A percentile compares a stretch with the other conserved stretches of the same genome.
These are phyloP conservation scores for Erysimum cheiranthoides DNA, from an alignment of 345 rosid species.

Conservation along the genomic window DNA sequence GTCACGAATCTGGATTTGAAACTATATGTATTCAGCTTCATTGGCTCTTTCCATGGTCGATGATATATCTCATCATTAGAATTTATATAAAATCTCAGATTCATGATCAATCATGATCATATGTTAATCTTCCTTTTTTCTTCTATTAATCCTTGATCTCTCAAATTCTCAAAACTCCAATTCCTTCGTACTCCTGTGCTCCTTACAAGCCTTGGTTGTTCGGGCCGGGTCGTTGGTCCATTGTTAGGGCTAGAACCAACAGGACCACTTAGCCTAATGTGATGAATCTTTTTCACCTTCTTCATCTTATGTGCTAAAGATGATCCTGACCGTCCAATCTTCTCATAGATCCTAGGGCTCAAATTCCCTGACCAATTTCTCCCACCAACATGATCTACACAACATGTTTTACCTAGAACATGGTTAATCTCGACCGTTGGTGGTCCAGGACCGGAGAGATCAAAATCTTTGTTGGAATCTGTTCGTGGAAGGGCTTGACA, in stretches of 20 bases:
- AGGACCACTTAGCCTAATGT: conserved; percentile 47
- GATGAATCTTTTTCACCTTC: conserved; percentile 43
- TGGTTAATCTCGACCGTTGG: conserved; percentile 32
- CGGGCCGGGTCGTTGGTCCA: neutral
- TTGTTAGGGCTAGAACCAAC: conserved; percentile 34
- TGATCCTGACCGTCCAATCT: conserved; percentile 36
- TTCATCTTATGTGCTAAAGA: conserved; percentile 50
- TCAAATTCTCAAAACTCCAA: conserved; percentile 84
- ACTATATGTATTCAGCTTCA: conserved; percentile 6
- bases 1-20: conserved; percentile 30
- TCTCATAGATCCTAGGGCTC: conserved; percentile 41
- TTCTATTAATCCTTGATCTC: conserved; percentile 43
- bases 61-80: conserved; percentile 3
- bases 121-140: conserved; percentile 18
- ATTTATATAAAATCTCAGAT: conserved; percentile 24
- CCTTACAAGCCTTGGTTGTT: conserved; percentile 64
- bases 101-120: conserved; percentile 16
- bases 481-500: conserved; percentile 48
- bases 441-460: conserved; percentile 39
- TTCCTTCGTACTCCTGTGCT: conserved; percentile 85
- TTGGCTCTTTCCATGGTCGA: neutral
- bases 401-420: conserved; percentile 49
- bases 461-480: conserved; percentile 42
- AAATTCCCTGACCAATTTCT: conserved; percentile 54
- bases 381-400: conserved; percentile 28